phyloP scores from a whole-genome alignment of 805 yeast species.

The Pichia nanzhaoensis region DNA sequence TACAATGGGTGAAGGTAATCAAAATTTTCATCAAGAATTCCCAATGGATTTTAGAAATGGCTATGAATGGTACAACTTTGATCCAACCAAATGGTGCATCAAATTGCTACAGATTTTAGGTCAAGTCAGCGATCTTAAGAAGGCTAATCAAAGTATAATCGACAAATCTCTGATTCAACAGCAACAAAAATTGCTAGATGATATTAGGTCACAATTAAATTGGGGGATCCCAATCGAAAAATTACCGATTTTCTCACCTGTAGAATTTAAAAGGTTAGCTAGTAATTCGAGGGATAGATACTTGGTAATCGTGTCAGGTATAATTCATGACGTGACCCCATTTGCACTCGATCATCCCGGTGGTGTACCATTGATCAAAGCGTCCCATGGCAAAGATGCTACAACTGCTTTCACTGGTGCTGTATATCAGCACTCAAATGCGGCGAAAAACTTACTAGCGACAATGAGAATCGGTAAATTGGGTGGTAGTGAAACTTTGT shows the following conservation, averaged over 20 bases:
- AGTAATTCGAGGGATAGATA: slow-evolving; percentile 31
- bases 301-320: slow-evolving; percentile 79
- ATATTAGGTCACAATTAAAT: slow-evolving; percentile 67
- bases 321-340: slow-evolving; percentile 89
- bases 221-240: slow-evolving; percentile 95
- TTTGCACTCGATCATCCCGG: slow-evolving; percentile 93
- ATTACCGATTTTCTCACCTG: slow-evolving; percentile 57
- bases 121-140: slow-evolving; percentile 50
- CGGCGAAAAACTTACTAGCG: slow-evolving; percentile 83
- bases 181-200: slow-evolving; percentile 73
- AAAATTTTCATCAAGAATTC: slow-evolving; percentile 93
- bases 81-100: slow-evolving; percentile 80
- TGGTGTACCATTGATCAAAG: slow-evolving; percentile 68
- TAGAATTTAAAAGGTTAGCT: slow-evolving; percentile 38
- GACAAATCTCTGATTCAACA: slow-evolving; percentile 74
- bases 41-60: slow-evolving; percentile 86
- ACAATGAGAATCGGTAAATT: slow-evolving; percentile 92
- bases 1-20: slow-evolving; percentile 87
- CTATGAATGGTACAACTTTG: slow-evolving; percentile 64
- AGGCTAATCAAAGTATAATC: slow-evolving; percentile 51
- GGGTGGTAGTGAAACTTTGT: slow-evolving; percentile 73
- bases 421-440: slow-evolving; percentile 87
- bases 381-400: slow-evolving; percentile 89
- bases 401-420: slow-evolving; percentile 94
- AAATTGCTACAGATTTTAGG: slow-evolving; percentile 46